Evolutionary conservation across 805 yeast species (phyloP).

Genomic region (Sungouiozyma intestinalis): DNA sequence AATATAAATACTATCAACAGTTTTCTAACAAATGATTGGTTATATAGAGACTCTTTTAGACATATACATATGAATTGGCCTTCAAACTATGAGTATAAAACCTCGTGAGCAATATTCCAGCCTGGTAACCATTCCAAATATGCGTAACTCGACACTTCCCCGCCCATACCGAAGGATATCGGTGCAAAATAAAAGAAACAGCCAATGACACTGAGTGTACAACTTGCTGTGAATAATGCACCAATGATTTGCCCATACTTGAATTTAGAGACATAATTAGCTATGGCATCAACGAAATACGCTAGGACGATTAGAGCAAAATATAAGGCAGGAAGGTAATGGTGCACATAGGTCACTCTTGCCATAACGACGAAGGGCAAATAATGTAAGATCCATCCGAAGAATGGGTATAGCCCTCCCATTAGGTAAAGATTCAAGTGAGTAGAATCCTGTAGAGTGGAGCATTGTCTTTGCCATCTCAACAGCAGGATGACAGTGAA

Average conservation of each 20-base stretch:
- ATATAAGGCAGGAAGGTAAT: slow-evolving; percentile 74
- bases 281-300: slow-evolving; percentile 41
- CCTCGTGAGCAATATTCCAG: too few species aligned
- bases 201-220: slow-evolving; percentile 37
- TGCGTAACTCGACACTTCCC: slow-evolving; percentile 31
- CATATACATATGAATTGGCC: too few species aligned
- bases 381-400: slow-evolving; percentile 74
- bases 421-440: slow-evolving; percentile 45
- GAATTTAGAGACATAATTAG: slow-evolving; percentile 24
- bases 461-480: slow-evolving; percentile 77
- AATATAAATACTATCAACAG: too few species aligned
- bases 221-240: slow-evolving; percentile 29
- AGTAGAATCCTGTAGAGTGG: slow-evolving; percentile 42
- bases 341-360: slow-evolving; percentile 79
- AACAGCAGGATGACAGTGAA: slow-evolving; percentile 38
- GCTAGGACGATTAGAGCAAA: slow-evolving; percentile 54
- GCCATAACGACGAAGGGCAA: slow-evolving; percentile 73
- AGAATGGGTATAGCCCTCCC: slow-evolving; percentile 70
- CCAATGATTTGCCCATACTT: slow-evolving; percentile 20
- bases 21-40: too few species aligned
- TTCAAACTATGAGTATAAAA: too few species aligned
- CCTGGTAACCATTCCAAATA: slow-evolving; percentile 39
- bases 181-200: slow-evolving; percentile 54
- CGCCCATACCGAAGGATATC: slow-evolving; percentile 57
- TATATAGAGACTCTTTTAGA: too few species aligned